These are phyloP conservation scores for Leccinum subgranulosum DNA, from an alignment of 768 basidiomycete species.

Conservation along the genomic window DNA sequence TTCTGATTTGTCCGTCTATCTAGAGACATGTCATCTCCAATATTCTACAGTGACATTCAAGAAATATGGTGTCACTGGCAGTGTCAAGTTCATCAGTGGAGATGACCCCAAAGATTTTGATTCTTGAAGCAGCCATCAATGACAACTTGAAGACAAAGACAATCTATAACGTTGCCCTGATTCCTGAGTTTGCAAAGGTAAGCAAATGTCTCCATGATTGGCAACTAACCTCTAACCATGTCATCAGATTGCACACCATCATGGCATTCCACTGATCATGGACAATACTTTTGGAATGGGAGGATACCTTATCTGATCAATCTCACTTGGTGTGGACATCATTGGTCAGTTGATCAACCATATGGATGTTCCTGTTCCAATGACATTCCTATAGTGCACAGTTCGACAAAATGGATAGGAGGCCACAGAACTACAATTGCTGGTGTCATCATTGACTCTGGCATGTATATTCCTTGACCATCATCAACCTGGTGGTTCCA, in stretches of 20 bases:
- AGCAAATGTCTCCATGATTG: too few species aligned
- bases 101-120: slow-evolving; percentile 12
- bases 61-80: slow-evolving; percentile 50
- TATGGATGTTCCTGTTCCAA: slow-evolving; percentile 26
- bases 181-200: slow-evolving; percentile 68
- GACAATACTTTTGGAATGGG: slow-evolving; percentile 81
- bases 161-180: slow-evolving; percentile 50
- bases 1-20: too few species aligned
- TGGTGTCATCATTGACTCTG: too few species aligned
- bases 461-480: too few species aligned
- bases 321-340: slow-evolving; percentile 76
- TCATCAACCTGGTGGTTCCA: too few species aligned
- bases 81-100: slow-evolving; percentile 41
- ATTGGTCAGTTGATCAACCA: too few species aligned
- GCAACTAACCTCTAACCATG: not conserved
- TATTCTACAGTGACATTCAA: slow-evolving; percentile 45
- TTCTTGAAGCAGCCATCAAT: slow-evolving; percentile 28
- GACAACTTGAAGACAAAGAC: slow-evolving; percentile 11
- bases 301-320: slow-evolving; percentile 64
- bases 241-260: slow-evolving; percentile 61
- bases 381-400: slow-evolving; percentile 45
- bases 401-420: slow-evolving; percentile 44
- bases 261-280: slow-evolving; percentile 74
- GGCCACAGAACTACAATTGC: too few species aligned
- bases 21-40: not conserved